Conservation (phyloP, 1,284 basidiomycete species). For the Sanghuangporus weigelae region DNA sequence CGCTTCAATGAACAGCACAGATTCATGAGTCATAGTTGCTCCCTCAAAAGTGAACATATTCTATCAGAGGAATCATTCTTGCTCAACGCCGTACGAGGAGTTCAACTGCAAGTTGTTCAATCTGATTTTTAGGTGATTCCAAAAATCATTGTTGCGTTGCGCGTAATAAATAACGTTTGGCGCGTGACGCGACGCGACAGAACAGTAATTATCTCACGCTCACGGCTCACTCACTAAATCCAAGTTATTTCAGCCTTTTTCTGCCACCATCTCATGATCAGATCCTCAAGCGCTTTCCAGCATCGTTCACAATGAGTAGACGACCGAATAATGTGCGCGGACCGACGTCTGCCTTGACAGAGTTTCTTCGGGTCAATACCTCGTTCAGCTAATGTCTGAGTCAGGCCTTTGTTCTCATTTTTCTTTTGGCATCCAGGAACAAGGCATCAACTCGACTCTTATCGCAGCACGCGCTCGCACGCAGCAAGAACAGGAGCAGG, state of each 20-base stretch:
- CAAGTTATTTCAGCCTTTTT: background rate
- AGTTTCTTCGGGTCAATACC: conserved; percentile 73
- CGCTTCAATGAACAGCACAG: too few species aligned
- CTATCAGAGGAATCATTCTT: too few species aligned
- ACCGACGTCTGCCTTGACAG: conserved; percentile 87
- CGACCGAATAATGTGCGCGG: conserved; percentile 70
- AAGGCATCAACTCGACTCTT: conserved; percentile 71
- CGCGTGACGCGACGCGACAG: conserved; percentile 7
- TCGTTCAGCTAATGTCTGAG: conserved; percentile 19
- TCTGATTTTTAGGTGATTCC: too few species aligned
- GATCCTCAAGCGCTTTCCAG: background rate
- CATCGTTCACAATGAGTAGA: background rate
- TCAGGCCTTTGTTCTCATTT: background rate
- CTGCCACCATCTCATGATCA: background rate
- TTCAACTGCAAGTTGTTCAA: too few species aligned
- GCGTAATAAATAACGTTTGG: background rate
- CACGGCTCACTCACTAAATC: too few species aligned
- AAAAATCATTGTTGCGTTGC: background rate
- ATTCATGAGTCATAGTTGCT: too few species aligned
- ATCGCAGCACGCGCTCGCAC: conserved; percentile 47
- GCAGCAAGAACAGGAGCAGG: conserved; percentile 18
- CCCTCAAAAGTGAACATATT: too few species aligned
- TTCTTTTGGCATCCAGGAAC: conserved; percentile 44
- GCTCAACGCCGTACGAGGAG: too few species aligned
- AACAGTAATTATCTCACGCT: background rate